phyloP scores from a whole-genome alignment of 2,329 filamentous ascomycete species.

The Claviceps humidiphila region DNA sequence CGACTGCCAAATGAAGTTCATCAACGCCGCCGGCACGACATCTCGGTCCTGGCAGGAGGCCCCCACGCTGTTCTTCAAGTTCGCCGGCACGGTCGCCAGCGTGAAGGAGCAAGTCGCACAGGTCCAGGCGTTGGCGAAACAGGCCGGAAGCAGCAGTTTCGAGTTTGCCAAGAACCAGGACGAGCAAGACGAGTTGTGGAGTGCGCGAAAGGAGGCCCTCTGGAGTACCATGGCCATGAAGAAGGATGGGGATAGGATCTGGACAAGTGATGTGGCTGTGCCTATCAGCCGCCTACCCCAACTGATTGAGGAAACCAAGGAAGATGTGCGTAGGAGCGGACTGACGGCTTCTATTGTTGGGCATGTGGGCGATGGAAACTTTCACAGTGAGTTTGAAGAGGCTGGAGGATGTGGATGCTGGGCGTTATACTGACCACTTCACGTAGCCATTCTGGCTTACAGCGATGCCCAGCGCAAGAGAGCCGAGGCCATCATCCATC shows the following conservation, averaged over 20 bases:
- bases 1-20: slow-evolving; percentile 71
- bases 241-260: slow-evolving; percentile 56
- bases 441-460: slow-evolving; percentile 40
- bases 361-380: slow-evolving; percentile 68
- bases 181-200: slow-evolving; percentile 70
- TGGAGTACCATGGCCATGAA: slow-evolving; percentile 65
- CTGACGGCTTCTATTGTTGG: slow-evolving; percentile 45
- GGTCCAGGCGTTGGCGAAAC: slow-evolving; percentile 50
- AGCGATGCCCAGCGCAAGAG: slow-evolving; percentile 53
- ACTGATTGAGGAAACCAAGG: slow-evolving; percentile 61
- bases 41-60: slow-evolving; percentile 54
- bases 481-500: slow-evolving; percentile 60
- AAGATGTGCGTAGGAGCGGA: slow-evolving; percentile 28
- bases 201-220: slow-evolving; percentile 68
- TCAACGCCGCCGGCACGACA: slow-evolving; percentile 54
- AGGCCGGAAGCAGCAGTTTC: slow-evolving; percentile 52
- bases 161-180: slow-evolving; percentile 59
- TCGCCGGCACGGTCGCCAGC: slow-evolving; percentile 52
- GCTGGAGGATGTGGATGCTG: neutral
- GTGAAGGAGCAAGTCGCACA: slow-evolving; percentile 69
- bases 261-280: slow-evolving; percentile 79
- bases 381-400: slow-evolving; percentile 39
- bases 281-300: slow-evolving; percentile 61
- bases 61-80: slow-evolving; percentile 77
- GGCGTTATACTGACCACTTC: neutral